Base-by-base conservation (phyloP, 2,329 filamentous ascomycete genomes). In the Escovopsis sp. region DNA sequence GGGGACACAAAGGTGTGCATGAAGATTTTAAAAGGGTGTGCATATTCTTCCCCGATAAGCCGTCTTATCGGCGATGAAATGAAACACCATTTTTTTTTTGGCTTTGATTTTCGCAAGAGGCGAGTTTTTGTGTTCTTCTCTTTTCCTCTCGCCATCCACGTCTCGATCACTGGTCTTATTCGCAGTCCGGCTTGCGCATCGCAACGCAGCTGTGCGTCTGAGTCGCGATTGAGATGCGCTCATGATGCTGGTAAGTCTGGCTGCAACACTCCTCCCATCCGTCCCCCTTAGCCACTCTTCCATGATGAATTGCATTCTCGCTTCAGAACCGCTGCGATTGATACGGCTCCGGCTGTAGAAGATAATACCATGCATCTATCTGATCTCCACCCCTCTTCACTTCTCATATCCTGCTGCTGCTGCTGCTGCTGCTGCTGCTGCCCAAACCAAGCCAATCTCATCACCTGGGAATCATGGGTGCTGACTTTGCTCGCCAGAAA, bases 271-370 rank as follows among this genome's bases (percentile, higher is more conserved):
- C 14, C 29, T 39, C 20, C 25, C 24, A 31, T 35, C 15, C 13
- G 5, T 41, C 40, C 14, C 13, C 25, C 16, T 37, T 24, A 11
- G 25, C 20, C 39, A 42, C 52, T 45, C 10, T 33, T 37, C 39
- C 38, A 60, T 67, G 64, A 67, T 67, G 63, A 66, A 52, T 57
- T 51, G 60, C 60, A 61, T 57, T 51, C 45, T 62, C 60, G 61
- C 61, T 63, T 65, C 62, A 67, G 65, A 67, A 67, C 65, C 65
- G 65, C 65, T 67, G 65, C 65, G 64, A 63, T 64, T 66, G 62
- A 67, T 60, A 57, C 61, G 57, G 62, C 57, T 59, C 53, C 57
- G 57, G 51, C 60, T 61, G 62, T 60, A 61, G 35, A 48, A 65
- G 65, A 67, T 63, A 56, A 59, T 43, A 64, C 55, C 51, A 54